These are phyloP conservation scores for Aspergillus brasiliensis DNA, from an alignment of 2,329 filamentous ascomycete genomes.

Conservation along the genomic window DNA sequence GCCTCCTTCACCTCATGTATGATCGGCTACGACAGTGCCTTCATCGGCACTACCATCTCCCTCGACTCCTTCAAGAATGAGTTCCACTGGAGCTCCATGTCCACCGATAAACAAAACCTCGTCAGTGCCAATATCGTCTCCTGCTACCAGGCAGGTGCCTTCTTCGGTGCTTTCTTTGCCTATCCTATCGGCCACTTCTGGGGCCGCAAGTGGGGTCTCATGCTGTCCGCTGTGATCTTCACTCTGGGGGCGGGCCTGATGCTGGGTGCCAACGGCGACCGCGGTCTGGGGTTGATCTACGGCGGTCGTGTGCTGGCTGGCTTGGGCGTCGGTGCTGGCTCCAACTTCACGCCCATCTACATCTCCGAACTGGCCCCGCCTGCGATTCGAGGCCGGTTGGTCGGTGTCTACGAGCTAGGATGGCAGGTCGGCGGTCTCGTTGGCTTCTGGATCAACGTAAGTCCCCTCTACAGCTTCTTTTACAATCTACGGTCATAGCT, in stretches of 20 bases:
- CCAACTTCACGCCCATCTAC: conserved; percentile 62
- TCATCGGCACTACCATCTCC: conserved; percentile 75
- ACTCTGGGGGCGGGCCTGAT: conserved; percentile 71
- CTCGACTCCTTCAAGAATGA: conserved; percentile 69
- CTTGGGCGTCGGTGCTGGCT: conserved; percentile 58
- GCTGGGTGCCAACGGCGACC: conserved; percentile 63
- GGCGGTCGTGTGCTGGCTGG: conserved; percentile 61
- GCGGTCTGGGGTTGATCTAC: conserved; percentile 65
- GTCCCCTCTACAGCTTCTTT: conserved; percentile 22
- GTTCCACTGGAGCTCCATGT: conserved; percentile 63
- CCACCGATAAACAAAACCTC: conserved; percentile 46
- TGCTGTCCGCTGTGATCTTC: conserved; percentile 65
- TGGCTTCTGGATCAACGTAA: conserved; percentile 54
- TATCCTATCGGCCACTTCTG: conserved; percentile 68
- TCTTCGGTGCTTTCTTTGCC: conserved; percentile 74
- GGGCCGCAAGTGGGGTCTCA: conserved; percentile 66
- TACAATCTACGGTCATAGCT: neutral
- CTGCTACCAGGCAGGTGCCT: conserved; percentile 79
- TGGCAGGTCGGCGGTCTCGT: conserved; percentile 57
- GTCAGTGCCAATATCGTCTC: conserved; percentile 77
- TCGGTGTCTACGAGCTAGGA: conserved; percentile 59
- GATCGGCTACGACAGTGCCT: conserved; percentile 69
- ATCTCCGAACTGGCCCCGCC: conserved; percentile 61
- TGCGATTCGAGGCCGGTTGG: conserved; percentile 60
- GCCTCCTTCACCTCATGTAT: conserved; percentile 61